Conservation (phyloP, 2,329 filamentous ascomycete genomes). For the Xylariaceae sp. region DNA sequence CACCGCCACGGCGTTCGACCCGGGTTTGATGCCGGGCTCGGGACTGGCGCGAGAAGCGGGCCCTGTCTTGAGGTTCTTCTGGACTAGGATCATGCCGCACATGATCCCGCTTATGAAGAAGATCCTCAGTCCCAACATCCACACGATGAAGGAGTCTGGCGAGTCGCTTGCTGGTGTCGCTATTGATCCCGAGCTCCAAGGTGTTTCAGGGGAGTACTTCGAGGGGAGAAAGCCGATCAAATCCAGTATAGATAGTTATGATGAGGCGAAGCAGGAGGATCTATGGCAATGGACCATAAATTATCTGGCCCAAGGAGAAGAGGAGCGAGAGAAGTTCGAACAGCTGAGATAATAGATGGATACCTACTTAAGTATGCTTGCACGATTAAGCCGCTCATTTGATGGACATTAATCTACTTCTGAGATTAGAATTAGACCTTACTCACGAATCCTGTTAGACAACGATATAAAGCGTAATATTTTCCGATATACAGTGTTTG, state of each 20-base stretch:
- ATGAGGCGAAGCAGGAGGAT: slow-evolving; percentile 44
- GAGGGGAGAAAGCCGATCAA: slow-evolving; percentile 37
- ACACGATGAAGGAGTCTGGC: slow-evolving; percentile 38
- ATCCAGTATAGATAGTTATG: slow-evolving; percentile 41
- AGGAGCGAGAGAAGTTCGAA: slow-evolving; percentile 14
- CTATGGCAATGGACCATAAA: slow-evolving; percentile 43
- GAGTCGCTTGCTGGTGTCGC: slow-evolving; percentile 39
- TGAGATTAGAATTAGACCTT: too few species aligned
- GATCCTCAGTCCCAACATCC: slow-evolving; percentile 34
- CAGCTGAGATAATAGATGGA: not conserved
- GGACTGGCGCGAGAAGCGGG: slow-evolving; percentile 35
- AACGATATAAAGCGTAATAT: not conserved
- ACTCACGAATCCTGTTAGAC: not conserved
- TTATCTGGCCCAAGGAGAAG: slow-evolving; percentile 6
- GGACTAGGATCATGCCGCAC: slow-evolving; percentile 32
- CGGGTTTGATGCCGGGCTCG: slow-evolving; percentile 47
- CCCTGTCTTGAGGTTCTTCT: slow-evolving; percentile 31
- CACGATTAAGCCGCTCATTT: too few species aligned
- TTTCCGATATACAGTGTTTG: not conserved
- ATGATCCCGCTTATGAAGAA: slow-evolving; percentile 35
- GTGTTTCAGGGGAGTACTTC: slow-evolving; percentile 40
- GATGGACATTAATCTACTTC: too few species aligned
- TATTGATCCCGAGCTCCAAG: slow-evolving; percentile 29
- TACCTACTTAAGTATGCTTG: too few species aligned
- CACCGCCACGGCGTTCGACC: slow-evolving; percentile 42